Evolutionary conservation across 306 rosid genomes (phyloP).

Genomic region (Hippophae gyantsensis): DNA sequence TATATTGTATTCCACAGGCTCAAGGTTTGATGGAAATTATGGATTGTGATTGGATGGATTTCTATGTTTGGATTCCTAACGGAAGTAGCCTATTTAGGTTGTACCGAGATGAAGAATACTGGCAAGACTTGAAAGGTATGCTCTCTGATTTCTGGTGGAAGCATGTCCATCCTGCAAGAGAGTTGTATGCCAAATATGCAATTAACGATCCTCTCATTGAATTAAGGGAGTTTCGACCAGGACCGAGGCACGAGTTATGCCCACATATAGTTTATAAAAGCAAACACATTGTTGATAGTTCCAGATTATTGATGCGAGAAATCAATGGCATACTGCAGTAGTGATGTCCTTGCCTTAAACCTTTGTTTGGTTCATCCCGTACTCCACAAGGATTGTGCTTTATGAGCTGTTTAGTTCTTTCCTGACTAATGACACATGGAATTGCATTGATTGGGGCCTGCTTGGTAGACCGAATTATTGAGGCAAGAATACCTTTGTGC

Average conservation of each 20-base stretch:
- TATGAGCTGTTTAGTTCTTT: too few species aligned
- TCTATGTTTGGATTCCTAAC: conserved; percentile 76
- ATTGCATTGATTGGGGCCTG: too few species aligned
- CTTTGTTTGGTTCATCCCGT: too few species aligned
- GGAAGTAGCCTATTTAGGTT: conserved; percentile 75
- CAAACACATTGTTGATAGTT: conserved; percentile 40
- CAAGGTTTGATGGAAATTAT: conserved; percentile 88
- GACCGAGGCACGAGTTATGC: conserved; percentile 65
- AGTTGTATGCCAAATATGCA: conserved; percentile 32
- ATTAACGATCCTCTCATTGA: conserved; percentile 45
- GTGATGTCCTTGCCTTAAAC: conserved; percentile 11
- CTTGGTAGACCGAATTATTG: too few species aligned
- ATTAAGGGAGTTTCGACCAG: conserved; percentile 44
- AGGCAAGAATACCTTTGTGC: too few species aligned
- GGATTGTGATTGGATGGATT: conserved; percentile 83
- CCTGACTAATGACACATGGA: too few species aligned
- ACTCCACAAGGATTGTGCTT: too few species aligned
- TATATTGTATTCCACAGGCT: conserved; percentile 68
- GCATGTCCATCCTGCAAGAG: conserved; percentile 68
- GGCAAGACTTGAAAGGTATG: conserved; percentile 49
- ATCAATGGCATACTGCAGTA: conserved; percentile 41
- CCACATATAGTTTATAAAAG: conserved; percentile 45
- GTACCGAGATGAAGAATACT: conserved; percentile 49
- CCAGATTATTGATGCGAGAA: conserved; percentile 59
- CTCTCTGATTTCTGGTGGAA: conserved; percentile 84